Evolutionary conservation across 2,329 filamentous ascomycete species (phyloP), one percentile per base, ranked within the genome.

Genomic region (Ophiobolus disseminans): DNA sequence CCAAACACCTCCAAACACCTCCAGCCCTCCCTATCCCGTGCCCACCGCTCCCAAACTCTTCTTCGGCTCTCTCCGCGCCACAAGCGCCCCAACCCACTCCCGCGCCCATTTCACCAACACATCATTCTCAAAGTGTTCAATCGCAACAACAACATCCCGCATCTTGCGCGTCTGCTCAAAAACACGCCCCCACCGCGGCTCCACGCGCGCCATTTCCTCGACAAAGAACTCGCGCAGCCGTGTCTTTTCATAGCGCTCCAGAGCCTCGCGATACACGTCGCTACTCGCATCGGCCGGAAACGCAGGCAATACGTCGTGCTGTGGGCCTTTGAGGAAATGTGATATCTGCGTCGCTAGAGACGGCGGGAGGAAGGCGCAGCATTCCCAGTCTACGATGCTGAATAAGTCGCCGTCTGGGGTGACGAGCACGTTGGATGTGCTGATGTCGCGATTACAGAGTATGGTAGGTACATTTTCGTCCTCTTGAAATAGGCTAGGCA

Each of bases 381-480:
- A 40, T 40, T 40, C 38, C 38, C 38, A 40, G 21, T 40, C 38
- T 19, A 40, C 38, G 16, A 40, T 40, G 14, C 38, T 17, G 38
- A 40, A 16, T 10, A 40, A 16, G 8, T 17, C 9, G 38, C 38
- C 38, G 9, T 3, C 9, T 3, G n/a, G 3, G 25, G 19, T 19
- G 23, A 40, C 38, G 23, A 40, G 23, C 16, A 40, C 31, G 16
- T 30, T 40, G 13, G 13, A 20, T 16, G 14, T 5, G 38, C 25
- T 31, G 26, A 40, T 14, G 5, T 40, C 38, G 25, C 14, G 25
- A 9, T 40, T 10, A 3, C 7, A 20, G 38, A 40, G 23, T 10
- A 40, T 11, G 14, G 25, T 20, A 3, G 9, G 23, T 17, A 3
- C 7, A 7, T 32, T 14, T 32, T 30, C 17, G 7, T 30, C 20